Evolutionary conservation across 1,284 basidiomycete species (phyloP), one percentile per base, ranked within the genome.

Genomic region (Flammula alnicola): DNA sequence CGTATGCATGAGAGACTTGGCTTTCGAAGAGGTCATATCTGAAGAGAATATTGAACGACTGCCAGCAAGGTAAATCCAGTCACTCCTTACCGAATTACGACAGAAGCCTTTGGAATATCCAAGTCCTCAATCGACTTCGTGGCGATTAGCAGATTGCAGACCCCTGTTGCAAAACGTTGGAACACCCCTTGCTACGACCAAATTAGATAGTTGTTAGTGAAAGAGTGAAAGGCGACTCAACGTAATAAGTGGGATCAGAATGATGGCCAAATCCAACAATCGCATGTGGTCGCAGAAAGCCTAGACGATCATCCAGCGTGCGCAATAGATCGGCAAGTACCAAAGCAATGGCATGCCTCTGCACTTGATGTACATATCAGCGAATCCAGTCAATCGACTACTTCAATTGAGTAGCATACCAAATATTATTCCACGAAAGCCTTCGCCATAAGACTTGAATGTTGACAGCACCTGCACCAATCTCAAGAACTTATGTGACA

Each of bases 1-100:
- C 67, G 55, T 77, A 79, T 10, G 78, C 78, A 60, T 80, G 78
- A 1, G 81, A 82, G 11, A 86, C 60, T 42, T 82, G 78, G 51
- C 83, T 81, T 51, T 84, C 80, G 49, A 79, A 80, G 1, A 79
- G 57, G 59, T 89, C 78, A 57, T 80, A 89, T 49, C 86, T 88
- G 43, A 17, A 19, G 48, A 44, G 11, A 36, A 43, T 27, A 45
- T 54, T 32, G 45, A 38, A 42, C 8, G 35, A 30, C 39, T 26
- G 16, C 39, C 25, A 23, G 29, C 22, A 25, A 40, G 43, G 22
- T 26, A 17, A 32, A 30, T 36, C 12, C 17, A 22, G 30, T 26
- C 7, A n/a, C 31, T 16, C 32, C 77, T 45, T 53, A 87, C 87
- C 81, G 74, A 58, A 90, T 74, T 5, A 89, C 75, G 33, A 83